A percentile compares a stretch with the other conserved stretches of the same genome.
Conservation (phyloP, 345 rosid genomes). For the Jatropha curcas region DNA sequence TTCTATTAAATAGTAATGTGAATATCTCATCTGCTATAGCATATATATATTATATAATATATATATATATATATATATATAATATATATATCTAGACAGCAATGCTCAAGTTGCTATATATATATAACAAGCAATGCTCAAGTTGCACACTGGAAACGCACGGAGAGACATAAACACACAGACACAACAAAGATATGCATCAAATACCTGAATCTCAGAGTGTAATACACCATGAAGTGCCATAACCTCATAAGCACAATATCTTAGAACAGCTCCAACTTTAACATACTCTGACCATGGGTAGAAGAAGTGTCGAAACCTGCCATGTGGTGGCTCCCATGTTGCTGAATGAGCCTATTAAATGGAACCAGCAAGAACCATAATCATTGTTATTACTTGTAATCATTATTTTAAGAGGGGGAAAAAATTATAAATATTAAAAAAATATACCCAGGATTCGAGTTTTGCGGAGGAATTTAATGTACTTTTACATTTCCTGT, state of each 20-base stretch:
- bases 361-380: slow-evolving; percentile 17
- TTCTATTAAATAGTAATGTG: slow-evolving; percentile 31
- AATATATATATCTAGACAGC: too few species aligned
- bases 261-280: slow-evolving; percentile 59
- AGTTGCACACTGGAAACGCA: slow-evolving; percentile 7
- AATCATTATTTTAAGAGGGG: not conserved
- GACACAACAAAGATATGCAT: not conserved
- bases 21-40: slow-evolving; percentile 28
- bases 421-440: not conserved
- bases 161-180: not conserved
- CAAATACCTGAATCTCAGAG: slow-evolving; percentile 64
- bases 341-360: slow-evolving; percentile 55
- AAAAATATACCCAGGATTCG: slow-evolving; percentile 47
- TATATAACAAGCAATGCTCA: not conserved
- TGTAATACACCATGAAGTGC: slow-evolving; percentile 72
- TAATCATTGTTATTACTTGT: not conserved
- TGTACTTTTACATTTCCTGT: slow-evolving; percentile 43
- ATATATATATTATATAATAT: too few species aligned
- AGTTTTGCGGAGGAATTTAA: slow-evolving; percentile 55
- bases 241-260: slow-evolving; percentile 72
- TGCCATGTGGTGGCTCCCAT: slow-evolving; percentile 80
- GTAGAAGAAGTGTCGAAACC: slow-evolving; percentile 56
- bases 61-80: too few species aligned
- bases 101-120: too few species aligned
- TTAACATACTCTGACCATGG: slow-evolving; percentile 74